Base-by-base conservation (phyloP, 345 rosid species). In the Boechera divaricarpa region DNA sequence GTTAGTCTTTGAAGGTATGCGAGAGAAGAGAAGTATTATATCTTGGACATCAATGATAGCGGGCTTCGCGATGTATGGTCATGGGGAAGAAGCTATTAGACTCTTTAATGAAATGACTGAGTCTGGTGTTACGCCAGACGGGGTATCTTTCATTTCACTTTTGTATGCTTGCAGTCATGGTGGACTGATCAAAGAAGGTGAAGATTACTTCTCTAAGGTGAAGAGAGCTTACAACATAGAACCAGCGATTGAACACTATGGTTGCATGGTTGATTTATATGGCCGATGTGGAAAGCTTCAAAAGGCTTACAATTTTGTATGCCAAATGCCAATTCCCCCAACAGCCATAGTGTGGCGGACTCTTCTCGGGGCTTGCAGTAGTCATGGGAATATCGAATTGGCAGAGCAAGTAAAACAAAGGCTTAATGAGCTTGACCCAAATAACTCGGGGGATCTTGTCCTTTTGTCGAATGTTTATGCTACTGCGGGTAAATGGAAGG, bases 101-200 rank as follows among this genome's bases (percentile, higher is more conserved):
- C 48, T 87, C 33, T 87, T 89, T 68, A 57, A 85, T 42, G 56
- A 74, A 39, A 80, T 89, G 89, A 74, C 64, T 6, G 57, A 55
- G 12, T 73, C 67, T 15, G 82, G 84, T 35, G 51, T 82, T 64
- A 67, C 28, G 52, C 93, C 89, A 51, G 89, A 86, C 5, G 85
- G 67, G 49, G 79, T 86, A 58, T 86, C 88, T 68, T 87, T 89
- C 73, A 67, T 89, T 64, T 78, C 70, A 57, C 81, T 87, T 63
- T 66, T 87, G 56, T 84, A 85, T 71, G 91, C 93, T 61, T 89
- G 94, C 45, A 81, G 90, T 79, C 94, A 89, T 74, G 86, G 90
- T 18, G 94, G 94, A 73, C 86, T 86, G 29, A 86, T 87, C 10
- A 61, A 38, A 12, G 91, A 87, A 79, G 91, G 94, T 51, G 81